Base-by-base conservation (phyloP, 2,329 filamentous ascomycete species). In the Microdochium trichocladiopsis region DNA sequence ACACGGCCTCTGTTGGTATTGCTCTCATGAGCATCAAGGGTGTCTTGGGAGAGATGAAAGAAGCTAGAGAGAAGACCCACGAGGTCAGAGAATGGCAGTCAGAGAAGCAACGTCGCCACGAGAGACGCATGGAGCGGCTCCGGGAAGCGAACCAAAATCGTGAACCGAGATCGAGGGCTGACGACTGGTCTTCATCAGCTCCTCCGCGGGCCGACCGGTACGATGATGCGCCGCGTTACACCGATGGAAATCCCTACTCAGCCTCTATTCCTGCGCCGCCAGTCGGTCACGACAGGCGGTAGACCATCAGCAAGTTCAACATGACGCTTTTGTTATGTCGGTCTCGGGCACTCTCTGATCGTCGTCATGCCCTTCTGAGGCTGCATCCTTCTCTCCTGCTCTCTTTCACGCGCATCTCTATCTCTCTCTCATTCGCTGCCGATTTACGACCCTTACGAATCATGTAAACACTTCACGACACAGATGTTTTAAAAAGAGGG, bases 21-120 rank as follows among this genome's bases (percentile, higher is more conserved):
- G 80, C 79, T 1, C 78, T 78, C 12, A 60, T 83, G 60, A 78
- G 79, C 47, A 76, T 83, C 66, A 79, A 80, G 63, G 75, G 78
- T 31, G 79, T 79, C 58, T 58, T 82, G 45, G 73, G 69, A 16
- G 78, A 82, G 62, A 66, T 82, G 63, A 80, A 82, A 65, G 76
- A 81, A 57, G 79, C 72, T 53, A 74, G 72, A 52, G 74, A 81
- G 56, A 61, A 75, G 65, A 63, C 65, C 43, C 69, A 78, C 47
- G 75, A 79, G 62, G 68, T 74, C 61, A 71, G 65, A 51, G 68
- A 75, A 55, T 83, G 77, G 68, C 67, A 75, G 52, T 56, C 70
- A 50, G 73, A 82, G 62, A 80, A 73, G 61, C 66, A 66, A 25
- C 66, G 66, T 50, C 77, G 79, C 18, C 78, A 80, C 57, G 66